These are phyloP conservation scores for Globisporangium nunn DNA, from an alignment of 352 stramenopile species.

Conservation along the genomic window DNA sequence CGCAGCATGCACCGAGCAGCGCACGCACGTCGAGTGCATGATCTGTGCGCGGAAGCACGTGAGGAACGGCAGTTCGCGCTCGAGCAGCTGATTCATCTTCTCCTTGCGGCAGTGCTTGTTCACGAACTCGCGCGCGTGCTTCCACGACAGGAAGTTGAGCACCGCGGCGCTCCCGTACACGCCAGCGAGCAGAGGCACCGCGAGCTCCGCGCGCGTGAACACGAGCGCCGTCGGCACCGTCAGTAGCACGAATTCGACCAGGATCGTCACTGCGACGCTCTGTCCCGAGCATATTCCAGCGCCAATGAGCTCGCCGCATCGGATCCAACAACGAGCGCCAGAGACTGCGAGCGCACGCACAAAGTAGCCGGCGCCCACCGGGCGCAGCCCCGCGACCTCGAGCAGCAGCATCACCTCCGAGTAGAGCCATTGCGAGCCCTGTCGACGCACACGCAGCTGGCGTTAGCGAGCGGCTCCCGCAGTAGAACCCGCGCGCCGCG, in stretches of 20 bases:
- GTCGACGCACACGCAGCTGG: background rate
- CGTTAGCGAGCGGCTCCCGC: too few relatives aligned
- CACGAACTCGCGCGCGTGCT: constrained; percentile 63
- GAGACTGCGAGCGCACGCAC: constrained; percentile 18
- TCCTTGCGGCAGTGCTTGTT: constrained; percentile 77
- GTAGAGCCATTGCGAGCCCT: constrained; percentile 79
- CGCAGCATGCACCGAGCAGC: background rate
- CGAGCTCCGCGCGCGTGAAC: constrained; percentile 59
- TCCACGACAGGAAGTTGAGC: constrained; percentile 56
- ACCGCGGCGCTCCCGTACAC: constrained; percentile 48
- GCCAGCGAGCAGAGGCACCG: constrained; percentile 42
- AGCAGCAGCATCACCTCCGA: constrained; percentile 72
- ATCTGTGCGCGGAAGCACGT: constrained; percentile 77
- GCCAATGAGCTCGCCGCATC: background rate
- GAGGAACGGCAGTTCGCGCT: constrained; percentile 69
- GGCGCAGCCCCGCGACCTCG: constrained; percentile 53
- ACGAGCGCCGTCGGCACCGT: constrained; percentile 64
- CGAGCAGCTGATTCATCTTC: constrained; percentile 69
- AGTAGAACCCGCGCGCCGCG: too few relatives aligned
- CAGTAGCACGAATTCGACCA: constrained; percentile 64
- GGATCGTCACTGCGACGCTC: constrained; percentile 44
- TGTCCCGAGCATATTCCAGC: constrained; percentile 10
- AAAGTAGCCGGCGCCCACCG: constrained; percentile 41
- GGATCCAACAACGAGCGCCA: background rate
- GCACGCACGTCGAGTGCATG: constrained; percentile 71